Evolutionary conservation across 176 grass and related monocot genomes (phyloP), one percentile per base, ranked within the genome.

Genomic region (Dendrocalamus sinicus): DNA sequence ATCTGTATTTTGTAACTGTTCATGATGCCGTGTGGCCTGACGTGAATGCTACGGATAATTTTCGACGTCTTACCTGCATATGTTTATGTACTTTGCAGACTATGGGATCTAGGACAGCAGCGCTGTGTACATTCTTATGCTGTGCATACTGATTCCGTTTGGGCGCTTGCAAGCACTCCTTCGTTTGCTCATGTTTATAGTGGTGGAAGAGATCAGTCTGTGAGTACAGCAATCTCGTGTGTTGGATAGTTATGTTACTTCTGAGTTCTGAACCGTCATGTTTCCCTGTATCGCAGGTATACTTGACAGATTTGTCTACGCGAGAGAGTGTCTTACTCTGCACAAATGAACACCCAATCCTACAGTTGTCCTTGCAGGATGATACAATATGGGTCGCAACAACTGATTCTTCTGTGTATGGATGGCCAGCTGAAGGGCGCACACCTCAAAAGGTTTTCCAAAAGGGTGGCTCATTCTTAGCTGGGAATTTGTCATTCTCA

Each of bases 51-150:
- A 15, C 37, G 4, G 41, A 40, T 70, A 77, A 20, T 40, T 76
- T 50, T 70, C 50, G 22, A 39, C 24, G 46, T 80, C 66, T 47
- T 81, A 54, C 77, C n/a, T 62, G 16, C 9, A 71, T 72, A 57
- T 67, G 43, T 71, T 84, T 65, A 80, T 87, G 63, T 85, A 22
- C 81, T 66, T 82, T 85, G 59, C 87, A 99, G 96, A 78, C 67
- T 96, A 77, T 99, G 96, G 96, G 96, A 99, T 93, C 85, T 99
- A 74, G 96, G 96, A 87, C 96, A 99, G 64, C 96, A 99, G 57
- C 92, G 93, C 6, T 99, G 96, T 86, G 83, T 99, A 68, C 96
- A 99, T 87, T 99, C 93, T 86, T 99, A 99, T 88, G 96, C 92
- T 73, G 93, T 99, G 74, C 93, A 99, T 86, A 99, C 93, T 48